Evolutionary conservation across 1,284 basidiomycete genomes (phyloP).

Genomic region (Irpex rosettiformis): DNA sequence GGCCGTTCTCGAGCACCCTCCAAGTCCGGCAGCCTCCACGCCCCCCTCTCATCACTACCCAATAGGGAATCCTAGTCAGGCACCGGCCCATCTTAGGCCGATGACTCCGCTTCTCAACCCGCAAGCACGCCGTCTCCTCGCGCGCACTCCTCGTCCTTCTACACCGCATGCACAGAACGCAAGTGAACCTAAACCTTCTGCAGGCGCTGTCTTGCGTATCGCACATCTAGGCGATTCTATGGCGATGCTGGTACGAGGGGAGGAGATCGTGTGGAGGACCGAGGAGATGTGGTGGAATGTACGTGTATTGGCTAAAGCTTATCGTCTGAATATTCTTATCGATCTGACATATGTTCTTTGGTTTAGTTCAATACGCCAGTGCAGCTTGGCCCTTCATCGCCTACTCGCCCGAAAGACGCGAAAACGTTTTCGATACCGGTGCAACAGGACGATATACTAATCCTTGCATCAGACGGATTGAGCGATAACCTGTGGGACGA

Average conservation of each 20-base stretch:
- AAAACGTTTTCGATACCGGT: constrained; percentile 76
- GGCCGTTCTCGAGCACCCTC: constrained; percentile 54
- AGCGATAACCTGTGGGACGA: constrained; percentile 96
- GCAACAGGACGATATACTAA: constrained; percentile 83
- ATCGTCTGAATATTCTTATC: constrained; percentile 47
- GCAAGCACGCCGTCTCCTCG: constrained; percentile 12
- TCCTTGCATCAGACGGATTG: constrained; percentile 87
- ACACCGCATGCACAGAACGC: background rate
- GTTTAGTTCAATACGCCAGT: constrained; percentile 85
- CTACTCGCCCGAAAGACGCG: constrained; percentile 72
- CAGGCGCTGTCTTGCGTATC: constrained; percentile 78
- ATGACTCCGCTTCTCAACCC: constrained; percentile 19
- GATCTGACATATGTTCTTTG: constrained; percentile 2
- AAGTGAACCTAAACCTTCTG: constrained; percentile 13
- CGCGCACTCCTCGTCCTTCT: background rate
- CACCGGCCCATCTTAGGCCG: constrained; percentile 11
- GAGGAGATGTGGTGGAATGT: constrained; percentile 92
- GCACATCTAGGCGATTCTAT: constrained; percentile 94
- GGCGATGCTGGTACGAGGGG: constrained; percentile 79
- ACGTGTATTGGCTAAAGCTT: constrained; percentile 35
- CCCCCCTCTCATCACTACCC: background rate
- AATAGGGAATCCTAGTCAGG: background rate
- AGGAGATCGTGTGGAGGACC: constrained; percentile 81
- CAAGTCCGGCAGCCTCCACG: constrained; percentile 4
- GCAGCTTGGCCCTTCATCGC: constrained; percentile 79